Evolutionary conservation across 192 early-diverging fungal genomes (phyloP).

Genomic region (Podila minutissima): DNA sequence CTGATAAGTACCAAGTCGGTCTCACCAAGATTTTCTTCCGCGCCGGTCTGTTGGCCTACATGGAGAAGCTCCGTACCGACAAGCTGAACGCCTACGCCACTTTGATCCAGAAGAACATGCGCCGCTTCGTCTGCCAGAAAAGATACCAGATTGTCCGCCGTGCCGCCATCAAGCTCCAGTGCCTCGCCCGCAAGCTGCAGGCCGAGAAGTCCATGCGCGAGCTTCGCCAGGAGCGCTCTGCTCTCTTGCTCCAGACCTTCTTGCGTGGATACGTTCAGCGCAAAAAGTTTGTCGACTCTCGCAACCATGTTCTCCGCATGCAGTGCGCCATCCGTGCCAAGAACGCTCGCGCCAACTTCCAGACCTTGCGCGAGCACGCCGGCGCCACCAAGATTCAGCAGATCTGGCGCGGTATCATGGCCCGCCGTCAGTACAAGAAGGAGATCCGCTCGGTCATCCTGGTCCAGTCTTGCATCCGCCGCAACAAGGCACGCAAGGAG

Average conservation of each 20-base stretch:
- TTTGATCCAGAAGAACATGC: slow-evolving; percentile 89
- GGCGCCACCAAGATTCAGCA: slow-evolving; percentile 87
- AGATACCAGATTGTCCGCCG: slow-evolving; percentile 65
- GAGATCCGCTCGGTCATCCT: slow-evolving; percentile 68
- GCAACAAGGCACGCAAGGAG: slow-evolving; percentile 73
- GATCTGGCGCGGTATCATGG: slow-evolving; percentile 70
- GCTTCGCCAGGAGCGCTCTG: slow-evolving; percentile 74
- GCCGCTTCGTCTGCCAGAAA: slow-evolving; percentile 70
- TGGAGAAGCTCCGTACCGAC: slow-evolving; percentile 92
- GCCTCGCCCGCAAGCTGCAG: slow-evolving; percentile 66
- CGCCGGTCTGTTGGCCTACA: slow-evolving; percentile 88
- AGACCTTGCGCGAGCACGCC: slow-evolving; percentile 61
- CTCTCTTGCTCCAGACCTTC: slow-evolving; percentile 78
- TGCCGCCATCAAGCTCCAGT: slow-evolving; percentile 77
- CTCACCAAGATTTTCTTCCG: slow-evolving; percentile 99
- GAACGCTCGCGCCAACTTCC: slow-evolving; percentile 71
- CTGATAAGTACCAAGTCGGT: slow-evolving; percentile 94
- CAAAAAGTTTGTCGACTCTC: slow-evolving; percentile 50
- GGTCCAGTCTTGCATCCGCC: slow-evolving; percentile 87
- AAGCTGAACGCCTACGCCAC: slow-evolving; percentile 84
- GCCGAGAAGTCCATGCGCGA: slow-evolving; percentile 62
- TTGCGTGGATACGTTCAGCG: slow-evolving; percentile 74
- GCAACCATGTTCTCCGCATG: slow-evolving; percentile 65
- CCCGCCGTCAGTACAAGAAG: slow-evolving; percentile 67
- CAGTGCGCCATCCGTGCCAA: slow-evolving; percentile 75